phyloP scores from a whole-genome alignment of 257 asterid species.

The Dorcoceras hygrometricum region DNA sequence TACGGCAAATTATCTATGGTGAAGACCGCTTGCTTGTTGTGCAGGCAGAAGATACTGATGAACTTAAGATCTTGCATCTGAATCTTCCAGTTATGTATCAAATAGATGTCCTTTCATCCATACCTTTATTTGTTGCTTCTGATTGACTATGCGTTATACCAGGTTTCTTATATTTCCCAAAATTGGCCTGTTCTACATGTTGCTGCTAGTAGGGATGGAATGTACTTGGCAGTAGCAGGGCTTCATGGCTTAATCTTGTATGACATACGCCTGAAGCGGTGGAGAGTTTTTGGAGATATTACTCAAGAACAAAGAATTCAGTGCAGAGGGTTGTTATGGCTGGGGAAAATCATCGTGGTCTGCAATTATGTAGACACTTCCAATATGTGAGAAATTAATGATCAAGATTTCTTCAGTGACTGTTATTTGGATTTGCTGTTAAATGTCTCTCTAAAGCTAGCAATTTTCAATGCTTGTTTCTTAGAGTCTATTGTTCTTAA shows the following conservation, averaged over 20 bases:
- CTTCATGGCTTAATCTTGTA: slow-evolving; percentile 93
- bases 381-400: slow-evolving; percentile 56
- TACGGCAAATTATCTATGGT: slow-evolving; percentile 93
- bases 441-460: slow-evolving; percentile 6
- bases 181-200: slow-evolving; percentile 98
- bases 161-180: slow-evolving; percentile 97
- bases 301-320: slow-evolving; percentile 97
- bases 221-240: slow-evolving; percentile 97
- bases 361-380: slow-evolving; percentile 90
- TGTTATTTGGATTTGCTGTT: slow-evolving; percentile 14
- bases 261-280: slow-evolving; percentile 79
- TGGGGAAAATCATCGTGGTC: slow-evolving; percentile 93
- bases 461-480: slow-evolving; percentile 7
- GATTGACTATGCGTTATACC: slow-evolving; percentile 33
- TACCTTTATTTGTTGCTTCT: slow-evolving; percentile 31
- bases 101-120: slow-evolving; percentile 20
- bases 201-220: slow-evolving; percentile 99
- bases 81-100: slow-evolving; percentile 88
- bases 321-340: slow-evolving; percentile 95
- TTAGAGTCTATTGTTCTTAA: neutral
- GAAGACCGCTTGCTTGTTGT: slow-evolving; percentile 97
- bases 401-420: slow-evolving; percentile 12
- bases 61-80: slow-evolving; percentile 89
- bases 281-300: slow-evolving; percentile 99
- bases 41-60: slow-evolving; percentile 96